Base-by-base conservation (phyloP, 768 basidiomycete species). In the Phlebiopsis gigantea region DNA sequence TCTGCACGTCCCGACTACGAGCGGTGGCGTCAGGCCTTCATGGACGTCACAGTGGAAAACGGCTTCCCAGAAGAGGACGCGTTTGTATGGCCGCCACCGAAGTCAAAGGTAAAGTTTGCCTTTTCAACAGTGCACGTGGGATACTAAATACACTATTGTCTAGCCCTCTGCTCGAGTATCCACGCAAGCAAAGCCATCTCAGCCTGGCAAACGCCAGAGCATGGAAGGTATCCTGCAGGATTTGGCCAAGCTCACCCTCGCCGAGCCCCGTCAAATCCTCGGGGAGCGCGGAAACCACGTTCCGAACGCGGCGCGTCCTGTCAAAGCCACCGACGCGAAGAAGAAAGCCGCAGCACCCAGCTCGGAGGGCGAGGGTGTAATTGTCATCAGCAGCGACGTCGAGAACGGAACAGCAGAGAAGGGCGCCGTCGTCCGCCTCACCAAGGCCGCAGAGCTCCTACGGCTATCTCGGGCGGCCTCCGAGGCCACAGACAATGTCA, bases 31-130 rank as follows among this genome's bases (percentile, higher is more conserved):
- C 72, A 79, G n/a, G 79, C 80, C 60, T 90, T 91, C 66, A 69
- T 76, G 46, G 76, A 77, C 44, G 77, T 90, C n/a, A 84, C 83
- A 1, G 63, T 72, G 15, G 79, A 84, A 15, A 70, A 76, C 42
- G 89, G 87, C 10, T 88, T 80, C 61, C 75, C 75, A 2, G 72
- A 76, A 21, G 74, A 75, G 52, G 81, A 87, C 25, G 78, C 75
- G 25, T 87, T 91, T 62, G 73, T 88, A 41, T 91, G 88, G 88
- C 88, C 88, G 2, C 83, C 87, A 10, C 69, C 68, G 46, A 61
- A 49, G 22, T 62, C 61, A 56, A 65, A 68, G 70, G 69, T 74
- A 66, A 21, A 2, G 12, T 25, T 43, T 34, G 19, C 24, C 15
- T 39, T n/a, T 39, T 19, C 19, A 29, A 19, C 28, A 17, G 26